Conservation (phyloP, 2,329 filamentous ascomycete species). For the Arthroderma sp. region DNA sequence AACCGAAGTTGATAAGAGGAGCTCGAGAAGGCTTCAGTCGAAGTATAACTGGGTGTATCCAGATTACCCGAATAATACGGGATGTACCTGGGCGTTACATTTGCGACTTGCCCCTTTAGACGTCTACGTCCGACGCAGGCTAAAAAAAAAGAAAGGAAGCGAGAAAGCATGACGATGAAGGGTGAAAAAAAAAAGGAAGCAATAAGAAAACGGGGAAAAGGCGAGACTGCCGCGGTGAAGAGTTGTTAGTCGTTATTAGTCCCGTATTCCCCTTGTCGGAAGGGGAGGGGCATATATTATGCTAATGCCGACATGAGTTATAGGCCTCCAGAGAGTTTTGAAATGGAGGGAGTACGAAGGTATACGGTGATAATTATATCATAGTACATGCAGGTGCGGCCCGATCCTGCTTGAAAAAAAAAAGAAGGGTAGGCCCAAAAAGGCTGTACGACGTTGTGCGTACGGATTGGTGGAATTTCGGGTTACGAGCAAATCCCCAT, state of each 20-base stretch:
- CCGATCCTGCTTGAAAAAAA: conserved; percentile 6
- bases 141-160: background rate
- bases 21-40: too few species aligned
- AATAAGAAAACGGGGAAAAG: background rate
- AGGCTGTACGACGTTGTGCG: conserved; percentile 1
- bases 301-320: too few species aligned
- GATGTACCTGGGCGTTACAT: background rate
- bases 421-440: conserved; percentile 3
- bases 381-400: conserved; percentile 6
- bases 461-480: conserved; percentile 1
- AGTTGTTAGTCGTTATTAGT: background rate
- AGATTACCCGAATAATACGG: background rate
- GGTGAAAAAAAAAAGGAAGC: background rate
- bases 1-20: background rate
- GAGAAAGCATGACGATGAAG: background rate
- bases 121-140: background rate
- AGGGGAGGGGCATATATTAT: background rate
- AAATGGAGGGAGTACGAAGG: conserved; percentile 1
- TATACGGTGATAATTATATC: conserved; percentile 3
- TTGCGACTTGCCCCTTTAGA: conserved; percentile 2
- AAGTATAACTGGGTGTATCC: background rate
- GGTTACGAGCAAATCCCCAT: background rate
- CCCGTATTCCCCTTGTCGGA: background rate
- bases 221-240: background rate
- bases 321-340: background rate